phyloP scores from a whole-genome alignment of 352 stramenopile genomes.

The Phytophthora ohioensis region DNA sequence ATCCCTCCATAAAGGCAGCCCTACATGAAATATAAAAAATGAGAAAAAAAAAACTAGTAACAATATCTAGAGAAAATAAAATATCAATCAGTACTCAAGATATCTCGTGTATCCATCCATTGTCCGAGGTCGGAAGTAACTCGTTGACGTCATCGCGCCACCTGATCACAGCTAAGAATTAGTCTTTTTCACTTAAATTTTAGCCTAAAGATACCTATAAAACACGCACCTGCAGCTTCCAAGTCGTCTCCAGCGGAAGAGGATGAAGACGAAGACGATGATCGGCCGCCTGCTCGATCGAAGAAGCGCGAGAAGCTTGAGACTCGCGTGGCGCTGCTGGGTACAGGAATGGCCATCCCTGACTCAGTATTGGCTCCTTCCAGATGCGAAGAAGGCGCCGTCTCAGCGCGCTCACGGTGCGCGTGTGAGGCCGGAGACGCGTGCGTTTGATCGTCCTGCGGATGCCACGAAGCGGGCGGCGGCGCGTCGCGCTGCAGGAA shows the following conservation, averaged over 20 bases:
- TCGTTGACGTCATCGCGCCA: constrained; percentile 52
- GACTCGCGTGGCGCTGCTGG: constrained; percentile 8
- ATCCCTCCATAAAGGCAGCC: constrained; percentile 79
- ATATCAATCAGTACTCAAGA: constrained; percentile 49
- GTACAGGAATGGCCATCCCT: constrained; percentile 20
- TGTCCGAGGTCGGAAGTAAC: constrained; percentile 68
- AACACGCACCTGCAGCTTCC: constrained; percentile 24
- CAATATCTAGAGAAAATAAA: neutral
- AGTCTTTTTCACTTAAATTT: constrained; percentile 8
- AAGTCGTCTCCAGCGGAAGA: constrained; percentile 36
- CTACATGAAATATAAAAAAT: constrained; percentile 26
- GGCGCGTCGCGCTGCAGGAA: constrained; percentile 34
- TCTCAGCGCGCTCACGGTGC: constrained; percentile 43
- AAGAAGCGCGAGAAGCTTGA: constrained; percentile 46
- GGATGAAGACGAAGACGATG: constrained; percentile 42
- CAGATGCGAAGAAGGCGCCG: constrained; percentile 33
- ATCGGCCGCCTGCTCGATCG: constrained; percentile 30
- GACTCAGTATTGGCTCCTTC: constrained; percentile 7
- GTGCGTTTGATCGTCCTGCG: constrained; percentile 5
- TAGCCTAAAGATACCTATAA: neutral
- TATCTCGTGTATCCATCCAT: constrained; percentile 73
- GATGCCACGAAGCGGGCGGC: constrained; percentile 4
- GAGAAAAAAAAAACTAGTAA: neutral
- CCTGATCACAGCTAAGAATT: constrained; percentile 12
- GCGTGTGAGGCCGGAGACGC: constrained; percentile 29